A percentile compares a stretch with the other conserved stretches of the same genome.
Conservation (phyloP, 2,329 filamentous ascomycete species). For the Fusarium falciforme region DNA sequence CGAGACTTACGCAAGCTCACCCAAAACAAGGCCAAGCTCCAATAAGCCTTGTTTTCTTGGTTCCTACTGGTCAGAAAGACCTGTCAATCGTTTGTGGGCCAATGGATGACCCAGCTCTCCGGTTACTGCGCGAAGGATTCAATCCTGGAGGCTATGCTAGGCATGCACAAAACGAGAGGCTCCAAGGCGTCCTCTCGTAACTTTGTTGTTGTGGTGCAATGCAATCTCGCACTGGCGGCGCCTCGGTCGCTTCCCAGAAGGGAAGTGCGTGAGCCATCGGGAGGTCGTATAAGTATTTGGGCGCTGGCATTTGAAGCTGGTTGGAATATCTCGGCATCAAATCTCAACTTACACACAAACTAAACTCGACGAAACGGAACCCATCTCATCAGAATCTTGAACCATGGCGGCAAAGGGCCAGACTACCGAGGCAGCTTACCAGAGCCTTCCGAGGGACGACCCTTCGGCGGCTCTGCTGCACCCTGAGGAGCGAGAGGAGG, state of each 20-base stretch:
- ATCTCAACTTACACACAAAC: background rate
- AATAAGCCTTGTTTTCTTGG: background rate
- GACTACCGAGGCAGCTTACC: constrained; percentile 16
- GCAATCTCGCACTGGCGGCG: background rate
- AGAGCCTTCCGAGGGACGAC: constrained; percentile 34
- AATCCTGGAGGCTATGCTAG: constrained; percentile 25
- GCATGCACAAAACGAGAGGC: constrained; percentile 17
- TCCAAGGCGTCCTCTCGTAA: background rate
- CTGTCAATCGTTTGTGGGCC: background rate
- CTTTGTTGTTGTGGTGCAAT: background rate
- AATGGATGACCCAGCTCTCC: constrained; percentile 15
- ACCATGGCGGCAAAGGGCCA: constrained; percentile 32
- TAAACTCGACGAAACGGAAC: background rate
- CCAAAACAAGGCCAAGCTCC: constrained; percentile 12
- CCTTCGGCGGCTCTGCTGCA: constrained; percentile 25
- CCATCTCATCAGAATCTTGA: background rate
- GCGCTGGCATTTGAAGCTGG: background rate
- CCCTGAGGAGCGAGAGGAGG: constrained; percentile 18
- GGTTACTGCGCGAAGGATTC: constrained; percentile 20
- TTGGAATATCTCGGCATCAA: background rate
- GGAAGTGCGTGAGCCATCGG: background rate
- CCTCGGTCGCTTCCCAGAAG: constrained; percentile 21
- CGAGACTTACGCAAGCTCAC: constrained; percentile 33
- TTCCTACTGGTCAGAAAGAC: background rate
- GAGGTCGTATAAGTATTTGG: constrained; percentile 22